Evolutionary conservation across 2,329 filamentous ascomycete genomes (phyloP), one percentile per base, ranked within the genome.

Genomic region (Parastagonospora nodorum): DNA sequence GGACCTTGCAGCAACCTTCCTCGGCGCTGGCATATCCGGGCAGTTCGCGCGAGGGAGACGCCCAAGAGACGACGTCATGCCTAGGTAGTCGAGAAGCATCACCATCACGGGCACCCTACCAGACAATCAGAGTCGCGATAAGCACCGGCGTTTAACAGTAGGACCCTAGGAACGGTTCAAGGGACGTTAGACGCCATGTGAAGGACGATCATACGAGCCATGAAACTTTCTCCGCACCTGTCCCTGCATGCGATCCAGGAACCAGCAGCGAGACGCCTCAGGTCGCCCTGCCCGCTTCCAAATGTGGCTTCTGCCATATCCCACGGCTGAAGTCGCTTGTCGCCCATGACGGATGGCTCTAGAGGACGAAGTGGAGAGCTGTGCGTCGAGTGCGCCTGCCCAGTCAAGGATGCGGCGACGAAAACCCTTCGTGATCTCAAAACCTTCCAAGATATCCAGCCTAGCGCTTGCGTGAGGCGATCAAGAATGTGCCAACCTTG

Each of bases 221-320:
- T 37, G 45, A 50, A 52, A 42, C 45, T 2, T 24, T 28, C 45
- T 48, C 47, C 45, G 36, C 30, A 35, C 42, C 42, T 47, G 61
- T 57, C 65, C 67, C 66, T 69, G 67, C 67, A 64, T 64, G 51
- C 53, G 49, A 60, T 51, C 48, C 64, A 68, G 63, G 61, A 51
- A 67, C 66, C 59, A 52, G 43, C 45, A 40, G 48, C 35, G 46
- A 24, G 39, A 45, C 48, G 48, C 53, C 47, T 57, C 59, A 63
- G 58, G 55, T 59, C 55, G 58, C 52, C 53, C 54, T 39, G 46
- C 37, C 33, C 39, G 33, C 46, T 44, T 46, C 54, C 50, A 55
- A 61, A 62, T 56, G 51, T 52, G 55, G 50, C 51, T 53, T 51
- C 39, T 48, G 46, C 45, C 43, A 51, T 53, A 50, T n/a, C 53